Conservation (phyloP, 176 grass and related monocot genomes). For the Rhynchospora breviuscula region DNA sequence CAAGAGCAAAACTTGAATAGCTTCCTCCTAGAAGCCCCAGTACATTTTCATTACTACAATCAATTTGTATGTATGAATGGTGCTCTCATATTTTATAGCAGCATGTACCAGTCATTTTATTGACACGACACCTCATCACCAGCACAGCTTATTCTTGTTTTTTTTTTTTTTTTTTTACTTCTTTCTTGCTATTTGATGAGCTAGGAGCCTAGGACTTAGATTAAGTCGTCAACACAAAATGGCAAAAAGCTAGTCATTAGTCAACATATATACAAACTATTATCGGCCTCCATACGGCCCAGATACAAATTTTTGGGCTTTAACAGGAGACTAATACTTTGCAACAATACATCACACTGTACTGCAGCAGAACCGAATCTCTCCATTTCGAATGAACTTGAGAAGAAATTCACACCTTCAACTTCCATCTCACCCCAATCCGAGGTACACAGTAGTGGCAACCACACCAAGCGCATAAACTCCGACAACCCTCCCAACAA, state of each 20-base stretch:
- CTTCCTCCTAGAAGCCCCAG: no score
- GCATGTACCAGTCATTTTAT: no score
- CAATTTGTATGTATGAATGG: no score
- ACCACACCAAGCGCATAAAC: slow-evolving; percentile 55
- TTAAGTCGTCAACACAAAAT: neutral
- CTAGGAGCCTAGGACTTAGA: neutral
- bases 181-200: neutral
- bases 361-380: neutral
- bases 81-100: no score
- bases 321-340: no score
- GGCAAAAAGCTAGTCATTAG: neutral
- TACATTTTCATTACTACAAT: no score
- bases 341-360: no score
- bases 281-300: neutral
- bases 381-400: slow-evolving; percentile 11
- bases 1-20: no score
- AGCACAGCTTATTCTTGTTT: no score
- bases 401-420: neutral
- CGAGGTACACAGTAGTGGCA: slow-evolving; percentile 53
- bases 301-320: no score
- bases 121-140: no score
- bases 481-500: slow-evolving; percentile 44
- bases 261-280: neutral
- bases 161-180: no score
- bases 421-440: slow-evolving; percentile 40